Evolutionary conservation across 139 green algal genomes (phyloP), one percentile per base, ranked within the genome.

Genomic region (Chlorella sp.): DNA sequence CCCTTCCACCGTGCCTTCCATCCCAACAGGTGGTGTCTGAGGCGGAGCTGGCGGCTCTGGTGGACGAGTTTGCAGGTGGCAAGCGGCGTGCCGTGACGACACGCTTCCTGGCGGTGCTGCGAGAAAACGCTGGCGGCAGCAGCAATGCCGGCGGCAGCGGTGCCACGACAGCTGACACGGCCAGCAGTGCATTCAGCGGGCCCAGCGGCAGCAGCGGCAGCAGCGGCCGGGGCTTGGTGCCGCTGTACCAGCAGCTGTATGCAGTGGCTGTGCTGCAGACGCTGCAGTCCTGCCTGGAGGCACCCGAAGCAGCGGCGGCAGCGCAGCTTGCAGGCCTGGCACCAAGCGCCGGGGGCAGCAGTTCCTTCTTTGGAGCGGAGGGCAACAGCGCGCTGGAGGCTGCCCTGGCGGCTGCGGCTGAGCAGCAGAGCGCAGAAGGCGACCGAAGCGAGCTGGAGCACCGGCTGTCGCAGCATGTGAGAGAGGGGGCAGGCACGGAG

Each of bases 221-320:
- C 55, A 39, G 30, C 38, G 17, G 78, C 62, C 32, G 16, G 57
- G n/a, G 6, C 30, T 51, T 78, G 34, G 30, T 30, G 44, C 57
- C 62, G 41, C 74, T 83, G 11, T 87, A 84, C 36, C 83, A 87
- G 74, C 74, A 72, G 55, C 74, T 87, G 64, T 83, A 78, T 78
- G 83, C 74, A 23, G 55, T 78, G 32, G 64, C 76, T 11, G 32
- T 84, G 32, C 60, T 87, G 56, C 38, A 74, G 32, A 64, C 25
- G n/a, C 41, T 81, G 30, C 73, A 34, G 28, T 36, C 20, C 13
- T 82, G 76, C 60, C 38, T 82, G 12, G 57, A 82, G 60, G 57
- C 60, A 16, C 76, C 76, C 13, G 76, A 82, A 20, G 36, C 55
- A 4, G 56, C 38, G 7, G 76, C 76, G 13, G 36, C 34, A 4